Base-by-base conservation (phyloP, 2,329 filamentous ascomycete species). In the Stagonosporopsis rhizophila region DNA sequence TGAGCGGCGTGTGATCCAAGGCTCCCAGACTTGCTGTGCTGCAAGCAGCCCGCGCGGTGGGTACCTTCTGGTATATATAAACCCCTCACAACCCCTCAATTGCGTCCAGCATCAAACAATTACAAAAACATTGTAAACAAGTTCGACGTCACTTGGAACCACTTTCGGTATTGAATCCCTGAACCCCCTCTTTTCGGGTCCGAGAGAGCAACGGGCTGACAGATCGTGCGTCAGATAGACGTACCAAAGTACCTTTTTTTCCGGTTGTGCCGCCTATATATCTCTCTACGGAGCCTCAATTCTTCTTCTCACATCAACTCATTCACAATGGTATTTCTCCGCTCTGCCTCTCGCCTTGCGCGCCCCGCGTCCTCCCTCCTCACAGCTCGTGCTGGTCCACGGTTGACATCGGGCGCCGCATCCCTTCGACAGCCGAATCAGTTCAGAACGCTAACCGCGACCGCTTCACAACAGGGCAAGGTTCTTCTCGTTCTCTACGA, bases 401-500 rank as follows among this genome's bases (percentile, higher is more conserved):
- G 77, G 59, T 69, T 77, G 62, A 68, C 76, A 44, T 66, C 72
- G 58, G 71, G 75, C 72, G 71, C 78, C 66, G 75, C 79, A 60
- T 78, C 80, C 61, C 65, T 78, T 67, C 77, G 78, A 55, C 71
- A 75, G 70, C 77, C 80, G 60, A 79, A 79, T 75, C 80, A 81
- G 68, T 78, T 82, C 75, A 83, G 85, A 79, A 84, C 81, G 80
- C 85, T 88, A 80, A 87, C 85, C 61, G 83, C 85, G 62, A 83
- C 85, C 74, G 82, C 87, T 65, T 82, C 82, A 69, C 85, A 86
- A 81, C 85, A 97, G 92, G 93, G 93, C 83, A 97, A 97, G 84
- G 91, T 97, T 81, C 89, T 97, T 77, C 84, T 93, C 75, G 91
- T 96, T 71, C 86, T 96, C 70, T 97, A 97, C 84, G 93, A 97